Evolutionary conservation across 1,284 basidiomycete species (phyloP).

Genomic region (Sanghuangporus weigelae): DNA sequence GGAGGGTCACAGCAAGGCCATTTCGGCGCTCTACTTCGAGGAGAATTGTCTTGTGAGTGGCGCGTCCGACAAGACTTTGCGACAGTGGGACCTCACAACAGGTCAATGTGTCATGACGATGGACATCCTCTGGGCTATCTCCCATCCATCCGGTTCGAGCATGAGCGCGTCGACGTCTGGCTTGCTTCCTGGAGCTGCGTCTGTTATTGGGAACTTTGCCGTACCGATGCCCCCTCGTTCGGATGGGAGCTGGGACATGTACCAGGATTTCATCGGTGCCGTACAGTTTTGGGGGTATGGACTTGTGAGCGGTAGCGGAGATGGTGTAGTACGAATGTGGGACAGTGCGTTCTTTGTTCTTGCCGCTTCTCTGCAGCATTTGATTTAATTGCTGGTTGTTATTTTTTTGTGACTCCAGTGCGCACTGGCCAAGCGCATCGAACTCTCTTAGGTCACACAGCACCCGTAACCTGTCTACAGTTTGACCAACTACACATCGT

Average conservation of each 20-base stretch:
- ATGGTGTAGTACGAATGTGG: constrained; percentile 98
- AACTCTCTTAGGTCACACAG: constrained; percentile 90
- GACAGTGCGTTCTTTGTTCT: constrained; percentile 69
- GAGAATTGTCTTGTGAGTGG: constrained; percentile 93
- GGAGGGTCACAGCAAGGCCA: constrained; percentile 90
- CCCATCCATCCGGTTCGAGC: constrained; percentile 63
- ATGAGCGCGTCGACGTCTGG: constrained; percentile 27
- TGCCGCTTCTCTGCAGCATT: not conserved
- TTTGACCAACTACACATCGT: constrained; percentile 96
- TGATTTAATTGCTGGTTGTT: constrained; percentile 12
- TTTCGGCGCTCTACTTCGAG: constrained; percentile 94
- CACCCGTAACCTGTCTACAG: constrained; percentile 90
- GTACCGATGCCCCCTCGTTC: constrained; percentile 83
- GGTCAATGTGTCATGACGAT: constrained; percentile 99
- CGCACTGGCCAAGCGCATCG: constrained; percentile 96
- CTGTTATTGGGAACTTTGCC: constrained; percentile 64
- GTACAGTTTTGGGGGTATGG: constrained; percentile 99
- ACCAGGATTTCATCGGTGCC: constrained; percentile 95
- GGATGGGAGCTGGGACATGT: constrained; percentile 92
- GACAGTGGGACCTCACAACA: constrained; percentile 96
- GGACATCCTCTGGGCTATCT: constrained; percentile 99
- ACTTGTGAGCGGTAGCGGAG: constrained; percentile 92
- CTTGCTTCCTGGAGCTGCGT: constrained; percentile 46
- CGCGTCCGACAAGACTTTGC: constrained; percentile 95
- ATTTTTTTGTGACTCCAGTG: constrained; percentile 48